Conservation (phyloP, 352 stramenopile genomes). For the Phytophthora tentaculata region DNA sequence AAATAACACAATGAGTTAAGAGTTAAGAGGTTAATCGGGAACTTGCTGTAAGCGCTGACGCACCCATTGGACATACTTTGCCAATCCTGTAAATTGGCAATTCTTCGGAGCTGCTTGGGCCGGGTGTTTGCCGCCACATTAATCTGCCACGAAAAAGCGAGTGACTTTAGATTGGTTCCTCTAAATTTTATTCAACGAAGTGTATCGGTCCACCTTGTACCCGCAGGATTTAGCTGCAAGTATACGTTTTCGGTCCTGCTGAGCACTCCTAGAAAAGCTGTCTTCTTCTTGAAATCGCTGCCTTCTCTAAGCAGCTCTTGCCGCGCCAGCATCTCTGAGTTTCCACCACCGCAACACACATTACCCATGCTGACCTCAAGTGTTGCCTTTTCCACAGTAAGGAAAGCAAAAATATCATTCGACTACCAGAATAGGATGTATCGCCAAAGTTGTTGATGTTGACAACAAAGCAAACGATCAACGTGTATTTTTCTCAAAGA, state of each 20-base stretch:
- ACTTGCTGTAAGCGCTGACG: not conserved
- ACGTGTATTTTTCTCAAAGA: constrained; percentile 21
- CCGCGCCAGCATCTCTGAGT: constrained; percentile 67
- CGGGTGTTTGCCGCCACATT: constrained; percentile 51
- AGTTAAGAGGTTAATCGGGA: not conserved
- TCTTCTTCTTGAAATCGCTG: constrained; percentile 77
- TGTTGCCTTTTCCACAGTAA: constrained; percentile 12
- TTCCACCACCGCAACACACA: constrained; percentile 56
- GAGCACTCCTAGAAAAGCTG: constrained; percentile 64
- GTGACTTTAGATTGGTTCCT: not conserved
- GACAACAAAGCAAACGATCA: constrained; percentile 10
- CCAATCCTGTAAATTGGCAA: constrained; percentile 58
- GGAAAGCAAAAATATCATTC: constrained; percentile 28
- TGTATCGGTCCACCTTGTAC: constrained; percentile 45
- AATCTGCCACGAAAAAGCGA: constrained; percentile 31
- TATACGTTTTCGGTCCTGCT: constrained; percentile 64
- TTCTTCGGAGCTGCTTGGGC: constrained; percentile 52
- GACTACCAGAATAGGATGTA: constrained; percentile 23
- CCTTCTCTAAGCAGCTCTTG: constrained; percentile 72
- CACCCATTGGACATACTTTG: constrained; percentile 65
- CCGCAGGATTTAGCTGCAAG: constrained; percentile 60
- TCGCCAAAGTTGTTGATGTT: not conserved
- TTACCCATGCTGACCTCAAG: constrained; percentile 59
- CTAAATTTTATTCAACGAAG: no score
- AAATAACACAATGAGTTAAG: not conserved